These are phyloP conservation scores for Populus hybrid DNA, from an alignment of 441 rosid species.

Conservation along the genomic window DNA sequence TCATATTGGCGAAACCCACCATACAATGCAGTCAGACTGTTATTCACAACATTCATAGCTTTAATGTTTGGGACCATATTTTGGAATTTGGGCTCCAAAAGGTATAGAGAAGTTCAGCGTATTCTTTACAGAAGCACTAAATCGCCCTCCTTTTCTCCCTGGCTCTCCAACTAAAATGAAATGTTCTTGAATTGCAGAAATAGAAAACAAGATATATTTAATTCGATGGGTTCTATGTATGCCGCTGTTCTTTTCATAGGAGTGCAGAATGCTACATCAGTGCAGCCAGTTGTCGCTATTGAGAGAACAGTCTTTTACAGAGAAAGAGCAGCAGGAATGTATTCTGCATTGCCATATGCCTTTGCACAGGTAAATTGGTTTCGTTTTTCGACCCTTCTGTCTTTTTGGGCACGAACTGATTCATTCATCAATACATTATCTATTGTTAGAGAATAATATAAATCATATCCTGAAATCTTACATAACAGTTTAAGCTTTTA, in stretches of 20 bases:
- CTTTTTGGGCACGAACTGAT: background rate
- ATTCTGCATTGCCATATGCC: slow-evolving; percentile 82
- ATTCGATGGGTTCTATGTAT: slow-evolving; percentile 85
- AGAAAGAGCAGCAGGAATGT: slow-evolving; percentile 89
- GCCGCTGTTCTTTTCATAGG: slow-evolving; percentile 70
- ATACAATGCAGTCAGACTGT: slow-evolving; percentile 47
- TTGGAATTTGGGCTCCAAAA: slow-evolving; percentile 56
- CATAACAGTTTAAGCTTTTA: no score
- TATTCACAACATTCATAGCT: slow-evolving; percentile 49
- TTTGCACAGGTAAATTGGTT: slow-evolving; percentile 67
- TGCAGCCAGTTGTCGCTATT: slow-evolving; percentile 69
- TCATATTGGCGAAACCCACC: slow-evolving; percentile 64
- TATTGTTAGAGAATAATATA: background rate
- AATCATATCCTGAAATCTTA: no score
- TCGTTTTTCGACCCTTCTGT: background rate
- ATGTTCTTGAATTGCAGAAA: slow-evolving; percentile 27
- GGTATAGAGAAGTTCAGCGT: slow-evolving; percentile 24
- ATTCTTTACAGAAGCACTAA: background rate
- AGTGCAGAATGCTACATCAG: slow-evolving; percentile 49
- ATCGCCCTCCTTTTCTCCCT: background rate
- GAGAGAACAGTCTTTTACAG: slow-evolving; percentile 82
- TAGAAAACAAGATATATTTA: slow-evolving; percentile 54
- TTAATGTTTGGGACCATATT: slow-evolving; percentile 58
- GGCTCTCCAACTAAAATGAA: background rate
- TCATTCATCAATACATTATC: background rate